Evolutionary conservation across 371 early-diverging fungal species (phyloP).

Genomic region (Circinella minor): DNA sequence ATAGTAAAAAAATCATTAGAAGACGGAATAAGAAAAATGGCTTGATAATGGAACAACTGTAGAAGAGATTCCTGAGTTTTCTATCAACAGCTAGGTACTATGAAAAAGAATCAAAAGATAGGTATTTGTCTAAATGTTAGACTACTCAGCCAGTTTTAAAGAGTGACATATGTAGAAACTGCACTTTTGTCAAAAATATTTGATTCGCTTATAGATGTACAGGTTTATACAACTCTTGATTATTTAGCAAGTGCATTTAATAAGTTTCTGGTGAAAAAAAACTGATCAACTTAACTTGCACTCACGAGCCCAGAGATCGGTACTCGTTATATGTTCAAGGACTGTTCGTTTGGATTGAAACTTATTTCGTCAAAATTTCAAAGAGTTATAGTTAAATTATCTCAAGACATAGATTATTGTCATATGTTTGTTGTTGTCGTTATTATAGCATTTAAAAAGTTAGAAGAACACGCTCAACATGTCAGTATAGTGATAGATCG

Average conservation of each 20-base stretch:
- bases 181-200: constrained; percentile 12
- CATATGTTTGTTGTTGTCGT: constrained; percentile 20
- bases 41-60: not conserved
- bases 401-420: not conserved
- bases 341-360: constrained; percentile 13
- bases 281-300: constrained; percentile 14
- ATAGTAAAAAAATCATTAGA: not conserved
- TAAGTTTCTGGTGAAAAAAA: constrained; percentile 20
- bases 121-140: constrained; percentile 11
- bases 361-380: not conserved
- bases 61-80: not conserved
- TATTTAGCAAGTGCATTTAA: constrained; percentile 29
- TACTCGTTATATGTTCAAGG: constrained; percentile 14
- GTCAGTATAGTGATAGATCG: constrained; percentile 6
- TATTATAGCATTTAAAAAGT: not conserved
- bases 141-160: not conserved
- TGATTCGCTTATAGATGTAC: not conserved
- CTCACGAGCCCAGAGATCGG: constrained; percentile 8
- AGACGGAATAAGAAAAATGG: not conserved
- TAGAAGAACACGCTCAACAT: constrained; percentile 3
- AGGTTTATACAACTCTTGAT: constrained; percentile 22
- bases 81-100: not conserved
- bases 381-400: not conserved
- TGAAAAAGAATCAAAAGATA: not conserved
- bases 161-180: constrained; percentile 11